Evolutionary conservation across 495 filamentous ascomycete species (phyloP).

Genomic region (Neurospora sp.): DNA sequence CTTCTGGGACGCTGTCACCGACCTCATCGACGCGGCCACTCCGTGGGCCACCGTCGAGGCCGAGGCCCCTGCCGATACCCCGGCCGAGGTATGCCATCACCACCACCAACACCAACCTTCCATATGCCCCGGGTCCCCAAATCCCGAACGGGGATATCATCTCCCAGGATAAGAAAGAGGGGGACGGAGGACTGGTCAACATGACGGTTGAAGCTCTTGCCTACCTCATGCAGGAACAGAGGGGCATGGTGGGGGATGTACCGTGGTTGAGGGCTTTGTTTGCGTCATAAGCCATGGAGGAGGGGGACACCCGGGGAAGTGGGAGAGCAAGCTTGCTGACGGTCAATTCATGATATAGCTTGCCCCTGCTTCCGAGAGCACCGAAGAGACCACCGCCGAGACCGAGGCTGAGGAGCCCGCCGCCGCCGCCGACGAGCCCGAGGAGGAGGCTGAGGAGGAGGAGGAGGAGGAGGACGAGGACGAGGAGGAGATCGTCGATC

Average conservation of each 20-base stretch:
- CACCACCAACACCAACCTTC: background rate
- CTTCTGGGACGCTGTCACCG: slow-evolving; percentile 45
- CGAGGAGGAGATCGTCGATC: slow-evolving; percentile 81
- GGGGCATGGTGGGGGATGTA: slow-evolving; percentile 13
- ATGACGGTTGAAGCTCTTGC: background rate
- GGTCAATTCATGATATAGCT: background rate
- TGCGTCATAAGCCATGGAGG: background rate
- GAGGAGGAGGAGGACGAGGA: slow-evolving; percentile 70
- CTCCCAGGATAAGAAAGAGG: background rate
- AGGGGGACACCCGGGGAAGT: background rate
- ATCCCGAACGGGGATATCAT: background rate
- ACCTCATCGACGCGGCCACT: slow-evolving; percentile 44
- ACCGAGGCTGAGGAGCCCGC: slow-evolving; percentile 30
- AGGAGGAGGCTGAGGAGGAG: slow-evolving; percentile 38
- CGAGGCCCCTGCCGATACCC: slow-evolving; percentile 37
- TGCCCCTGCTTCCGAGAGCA: slow-evolving; percentile 31
- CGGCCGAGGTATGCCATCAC: slow-evolving; percentile 6
- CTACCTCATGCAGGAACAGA: background rate
- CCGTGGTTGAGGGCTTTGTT: slow-evolving; percentile 6
- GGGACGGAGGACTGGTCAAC: background rate
- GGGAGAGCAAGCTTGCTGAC: slow-evolving; percentile 1
- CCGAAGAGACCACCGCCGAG: slow-evolving; percentile 41
- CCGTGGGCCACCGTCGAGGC: slow-evolving; percentile 47
- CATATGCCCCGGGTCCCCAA: background rate
- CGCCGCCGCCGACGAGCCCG: slow-evolving; percentile 36